Base-by-base conservation (phyloP, 2,329 filamentous ascomycete species). In the Aspergillus fructus region DNA sequence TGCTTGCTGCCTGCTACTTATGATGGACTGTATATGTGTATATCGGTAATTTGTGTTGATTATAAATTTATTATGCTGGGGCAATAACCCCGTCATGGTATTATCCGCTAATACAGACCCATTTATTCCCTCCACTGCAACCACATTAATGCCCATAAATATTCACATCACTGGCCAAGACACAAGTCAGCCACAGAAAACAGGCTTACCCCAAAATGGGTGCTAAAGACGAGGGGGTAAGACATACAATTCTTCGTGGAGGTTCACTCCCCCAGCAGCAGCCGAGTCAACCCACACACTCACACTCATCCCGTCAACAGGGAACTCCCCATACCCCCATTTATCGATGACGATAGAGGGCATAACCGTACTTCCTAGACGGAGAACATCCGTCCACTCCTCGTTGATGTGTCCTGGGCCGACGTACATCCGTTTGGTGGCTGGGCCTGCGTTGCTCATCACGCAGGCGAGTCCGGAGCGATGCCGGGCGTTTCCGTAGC, bases 201-300 rank as follows among this genome's bases (percentile, higher is more conserved):
- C 27, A 30, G 27, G 21, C 21, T 21, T 21, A 21, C 21, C 21
- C 21, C 21, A 21, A 21, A 21, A 21, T 21, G 4, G 21, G 21
- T 21, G 21, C 21, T 21, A 21, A 21, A 21, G 21, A 27, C 27
- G 12, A 3, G 12, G 3, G 3, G 12, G 21, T 24, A 15, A 42
- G 37, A 59, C 56, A n/a, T 40, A 59, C 34, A 41, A 43, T 21
- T 33, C 15, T 15, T n/a, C n/a, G 45, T 30, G 27, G 27, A 30
- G 27, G 9, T 30, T 30, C 27, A 30, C 27, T 41, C 49, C 17
- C 12, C 11, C 34, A 47, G 37, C 27, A 1, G 83, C 83, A 57
- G 78, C 76, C 49, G 77, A 77, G 58, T 82, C 80, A 1, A 87
- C 85, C 81, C 84, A 90, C 4, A 89, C 81, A 41, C 82, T 80